These are phyloP conservation scores for Lepidium aucheri DNA, from an alignment of 345 rosid species.

Conservation along the genomic window DNA sequence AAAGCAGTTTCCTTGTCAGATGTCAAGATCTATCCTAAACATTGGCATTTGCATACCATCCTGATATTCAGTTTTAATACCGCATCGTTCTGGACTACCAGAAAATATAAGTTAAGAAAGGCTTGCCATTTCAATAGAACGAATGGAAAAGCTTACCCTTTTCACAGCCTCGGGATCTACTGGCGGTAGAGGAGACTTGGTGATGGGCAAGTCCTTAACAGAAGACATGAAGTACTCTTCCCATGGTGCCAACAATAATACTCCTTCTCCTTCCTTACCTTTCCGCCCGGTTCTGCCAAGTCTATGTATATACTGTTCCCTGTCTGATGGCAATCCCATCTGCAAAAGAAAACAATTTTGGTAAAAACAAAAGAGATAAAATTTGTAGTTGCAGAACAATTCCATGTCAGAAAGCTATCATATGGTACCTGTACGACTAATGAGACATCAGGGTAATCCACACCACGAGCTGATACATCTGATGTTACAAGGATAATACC, in stretches of 20 bases:
- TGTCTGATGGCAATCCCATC: constrained; percentile 91
- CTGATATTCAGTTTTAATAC: neutral
- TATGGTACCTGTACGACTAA: constrained; percentile 77
- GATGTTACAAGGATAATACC: constrained; percentile 92
- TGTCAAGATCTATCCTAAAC: neutral
- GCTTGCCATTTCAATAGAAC: neutral
- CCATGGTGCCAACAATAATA: constrained; percentile 82
- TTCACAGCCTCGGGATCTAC: constrained; percentile 74
- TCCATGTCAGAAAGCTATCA: neutral
- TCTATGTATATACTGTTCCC: constrained; percentile 90
- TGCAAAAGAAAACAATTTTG: constrained; percentile 20
- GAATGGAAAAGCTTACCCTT: constrained; percentile 38
- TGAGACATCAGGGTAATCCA: constrained; percentile 97
- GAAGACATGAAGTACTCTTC: constrained; percentile 78
- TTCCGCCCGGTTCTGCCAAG: constrained; percentile 96
- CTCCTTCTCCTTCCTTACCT: constrained; percentile 96
- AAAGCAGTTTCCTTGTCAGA: neutral
- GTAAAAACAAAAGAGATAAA: neutral
- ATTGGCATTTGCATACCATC: neutral
- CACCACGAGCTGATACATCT: constrained; percentile 99
- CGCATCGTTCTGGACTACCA: neutral
- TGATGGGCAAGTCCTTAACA: constrained; percentile 80
- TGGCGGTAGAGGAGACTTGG: constrained; percentile 50
- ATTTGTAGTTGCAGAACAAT: neutral
- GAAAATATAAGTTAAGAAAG: neutral